Conservation (phyloP, 2,329 filamentous ascomycete species). For the Botrytis aclada region DNA sequence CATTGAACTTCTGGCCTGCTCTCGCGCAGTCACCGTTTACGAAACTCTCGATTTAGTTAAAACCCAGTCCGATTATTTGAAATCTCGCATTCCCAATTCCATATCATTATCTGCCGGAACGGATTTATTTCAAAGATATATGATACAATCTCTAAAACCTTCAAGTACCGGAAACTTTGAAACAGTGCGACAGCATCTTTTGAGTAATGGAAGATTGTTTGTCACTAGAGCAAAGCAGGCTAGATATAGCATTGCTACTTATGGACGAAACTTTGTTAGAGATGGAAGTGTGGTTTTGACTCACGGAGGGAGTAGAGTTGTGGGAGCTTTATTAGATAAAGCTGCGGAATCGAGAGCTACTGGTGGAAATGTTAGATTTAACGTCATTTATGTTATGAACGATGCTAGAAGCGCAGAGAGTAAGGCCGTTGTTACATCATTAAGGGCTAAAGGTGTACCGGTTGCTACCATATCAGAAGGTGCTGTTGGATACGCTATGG, state of each 20-base stretch:
- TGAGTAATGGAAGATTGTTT: conserved; percentile 83
- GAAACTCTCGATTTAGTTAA: conserved; percentile 88
- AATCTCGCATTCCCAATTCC: conserved; percentile 77
- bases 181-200: conserved; percentile 74
- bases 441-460: conserved; percentile 72
- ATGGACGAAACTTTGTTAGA: conserved; percentile 73
- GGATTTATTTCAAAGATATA: conserved; percentile 91
- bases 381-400: conserved; percentile 75
- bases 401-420: conserved; percentile 58
- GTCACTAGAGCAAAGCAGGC: conserved; percentile 82
- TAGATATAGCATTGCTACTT: conserved; percentile 75
- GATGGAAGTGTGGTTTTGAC: conserved; percentile 83
- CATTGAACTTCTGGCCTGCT: conserved; percentile 78
- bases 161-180: conserved; percentile 67
- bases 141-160: conserved; percentile 65
- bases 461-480: conserved; percentile 78
- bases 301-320: conserved; percentile 82
- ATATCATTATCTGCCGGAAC: conserved; percentile 91
- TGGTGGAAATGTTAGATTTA: conserved; percentile 63
- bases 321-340: conserved; percentile 70
- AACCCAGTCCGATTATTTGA: conserved; percentile 72
- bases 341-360: conserved; percentile 63
- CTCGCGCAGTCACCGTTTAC: conserved; percentile 80
- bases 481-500: conserved; percentile 75
- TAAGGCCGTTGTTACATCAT: conserved; percentile 64